Evolutionary conservation across 1,284 basidiomycete genomes (phyloP).

Genomic region (Rhodotorula glutinis): DNA sequence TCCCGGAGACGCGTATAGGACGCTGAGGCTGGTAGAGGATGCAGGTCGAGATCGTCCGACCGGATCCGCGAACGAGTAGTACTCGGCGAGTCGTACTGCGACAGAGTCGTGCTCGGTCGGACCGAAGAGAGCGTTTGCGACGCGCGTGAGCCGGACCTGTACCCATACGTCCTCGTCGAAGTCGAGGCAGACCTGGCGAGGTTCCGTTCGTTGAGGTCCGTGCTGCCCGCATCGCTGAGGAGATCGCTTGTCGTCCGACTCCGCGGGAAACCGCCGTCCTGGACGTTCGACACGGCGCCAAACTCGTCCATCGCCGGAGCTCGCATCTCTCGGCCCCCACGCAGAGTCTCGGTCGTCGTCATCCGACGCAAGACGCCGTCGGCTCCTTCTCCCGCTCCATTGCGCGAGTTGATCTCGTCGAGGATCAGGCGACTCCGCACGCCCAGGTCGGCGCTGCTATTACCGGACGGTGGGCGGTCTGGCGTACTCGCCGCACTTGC

Average conservation of each 20-base stretch:
- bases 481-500: background rate
- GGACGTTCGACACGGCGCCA: background rate
- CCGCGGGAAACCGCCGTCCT: background rate
- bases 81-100: background rate
- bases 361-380: background rate
- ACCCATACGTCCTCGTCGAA: slow-evolving; percentile 1
- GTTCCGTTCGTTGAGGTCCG: background rate
- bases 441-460: background rate
- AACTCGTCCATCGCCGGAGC: background rate
- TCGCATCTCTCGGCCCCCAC: background rate
- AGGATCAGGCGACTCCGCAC: slow-evolving; percentile 29
- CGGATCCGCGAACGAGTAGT: background rate
- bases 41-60: slow-evolving; percentile 15
- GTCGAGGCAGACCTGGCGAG: background rate
- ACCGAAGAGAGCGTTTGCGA: background rate
- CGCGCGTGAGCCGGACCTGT: background rate
- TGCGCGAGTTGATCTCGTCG: slow-evolving; percentile 25
- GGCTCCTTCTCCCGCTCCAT: slow-evolving; percentile 8
- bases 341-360: background rate
- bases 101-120: background rate
- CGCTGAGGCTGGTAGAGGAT: background rate
- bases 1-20: slow-evolving; percentile 10
- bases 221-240: background rate
- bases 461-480: too few relatives aligned
- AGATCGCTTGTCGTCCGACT: slow-evolving; percentile 24